Conservation (phyloP, 129 eudicot genomes). For the Centella asiatica region DNA sequence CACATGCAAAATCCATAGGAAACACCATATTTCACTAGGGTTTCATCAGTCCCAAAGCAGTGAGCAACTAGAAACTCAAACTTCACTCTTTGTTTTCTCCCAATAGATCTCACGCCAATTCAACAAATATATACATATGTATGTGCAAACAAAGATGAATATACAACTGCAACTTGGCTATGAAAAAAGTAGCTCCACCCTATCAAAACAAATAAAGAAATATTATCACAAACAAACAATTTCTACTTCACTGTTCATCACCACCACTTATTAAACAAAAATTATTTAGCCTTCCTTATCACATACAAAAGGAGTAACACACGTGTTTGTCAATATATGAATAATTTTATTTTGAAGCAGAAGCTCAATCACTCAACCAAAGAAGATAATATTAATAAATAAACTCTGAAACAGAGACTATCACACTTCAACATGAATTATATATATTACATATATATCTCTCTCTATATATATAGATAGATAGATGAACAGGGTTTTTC, state of each 20-base stretch:
- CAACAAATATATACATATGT: background rate
- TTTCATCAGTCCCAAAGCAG: background rate
- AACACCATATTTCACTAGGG: background rate
- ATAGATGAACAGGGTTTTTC: background rate
- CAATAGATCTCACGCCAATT: background rate
- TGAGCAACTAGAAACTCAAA: background rate
- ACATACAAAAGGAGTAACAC: background rate
- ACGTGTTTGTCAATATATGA: no score
- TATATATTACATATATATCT: background rate
- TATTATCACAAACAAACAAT: background rate
- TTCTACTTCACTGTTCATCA: background rate
- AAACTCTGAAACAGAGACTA: conserved; percentile 1
- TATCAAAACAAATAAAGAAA: background rate
- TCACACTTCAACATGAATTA: background rate
- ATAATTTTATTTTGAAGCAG: no score
- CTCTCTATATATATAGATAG: background rate
- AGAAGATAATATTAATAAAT: background rate
- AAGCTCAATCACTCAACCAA: background rate
- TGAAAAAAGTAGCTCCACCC: background rate
- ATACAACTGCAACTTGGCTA: background rate
- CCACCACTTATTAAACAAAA: background rate
- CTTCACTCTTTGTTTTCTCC: no score
- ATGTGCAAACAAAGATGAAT: background rate
- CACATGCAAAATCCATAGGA: background rate
- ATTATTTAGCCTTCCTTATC: background rate